Base-by-base conservation (phyloP, 2,329 filamentous ascomycete genomes). In the Fusarium musae region DNA sequence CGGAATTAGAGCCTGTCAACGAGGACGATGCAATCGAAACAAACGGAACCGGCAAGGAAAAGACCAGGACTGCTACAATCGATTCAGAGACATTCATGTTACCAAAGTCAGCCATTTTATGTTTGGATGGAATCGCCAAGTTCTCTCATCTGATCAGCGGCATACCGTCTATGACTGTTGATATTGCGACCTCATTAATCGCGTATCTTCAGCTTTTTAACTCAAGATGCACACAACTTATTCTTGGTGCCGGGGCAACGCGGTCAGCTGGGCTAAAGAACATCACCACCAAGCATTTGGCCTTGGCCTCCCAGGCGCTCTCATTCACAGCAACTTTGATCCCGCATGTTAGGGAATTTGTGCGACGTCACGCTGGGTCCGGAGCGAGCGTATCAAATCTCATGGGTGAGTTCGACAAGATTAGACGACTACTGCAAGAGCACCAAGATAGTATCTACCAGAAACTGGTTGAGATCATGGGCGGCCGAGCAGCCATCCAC, bases 151-250 rank as follows among this genome's bases (percentile, higher is more conserved):
- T 99, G 8, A 92, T 96, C 64, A 88, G 93, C 9, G 92, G 92
- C 37, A 96, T 98, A 64, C 96, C 96, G 3, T 96, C 93, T 69
- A 95, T 98, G 90, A 93, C 94, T 2, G 87, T 91, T 5, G 95
- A 98, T 66, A 92, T 98, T 59, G 93, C 94, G 0, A 86, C 89
- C 6, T 92, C 91, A 1, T 88, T 99, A 16, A 86, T 98, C 46
- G 92, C 96, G 28, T 97, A 97, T 79, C 87, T 98, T 19, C 93
- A 96, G 74, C 87, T 97, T 8, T 99, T 98, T 87, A 98, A 99
- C 82, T 98, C 95, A 5, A 92, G 96, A 26, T 95, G 95, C 65
- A 97, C 93, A n/a, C 96, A 99, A 80, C 89, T 99, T 65, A 98
- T 99, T 73, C 90, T 99, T 11, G 96, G 96, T 2, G 96, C 96